A percentile compares a stretch with the other conserved stretches of the same genome.
Evolutionary conservation across 192 early-diverging fungal genomes (phyloP).

Genomic region (Kappamyces sp.): DNA sequence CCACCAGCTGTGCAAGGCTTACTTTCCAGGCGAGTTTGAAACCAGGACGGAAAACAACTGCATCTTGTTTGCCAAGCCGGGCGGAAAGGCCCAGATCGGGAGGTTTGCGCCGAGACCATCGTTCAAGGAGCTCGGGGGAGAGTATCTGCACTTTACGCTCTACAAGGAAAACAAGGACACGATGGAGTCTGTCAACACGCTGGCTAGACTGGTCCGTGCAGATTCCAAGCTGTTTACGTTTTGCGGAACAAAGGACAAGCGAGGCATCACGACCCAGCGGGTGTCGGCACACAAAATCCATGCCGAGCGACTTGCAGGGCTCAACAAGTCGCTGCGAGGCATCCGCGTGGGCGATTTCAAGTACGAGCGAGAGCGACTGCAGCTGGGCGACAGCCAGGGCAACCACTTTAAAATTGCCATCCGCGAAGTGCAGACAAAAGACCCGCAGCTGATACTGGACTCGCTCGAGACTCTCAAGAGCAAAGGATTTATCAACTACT

Average conservation of each 20-base stretch:
- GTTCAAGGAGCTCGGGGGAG: conserved; percentile 60
- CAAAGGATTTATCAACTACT: conserved; percentile 95
- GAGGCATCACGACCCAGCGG: conserved; percentile 82
- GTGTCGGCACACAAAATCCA: conserved; percentile 63
- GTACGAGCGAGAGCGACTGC: conserved; percentile 57
- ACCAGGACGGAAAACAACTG: conserved; percentile 40
- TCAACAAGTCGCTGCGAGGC: conserved; percentile 46
- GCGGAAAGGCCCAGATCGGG: conserved; percentile 8
- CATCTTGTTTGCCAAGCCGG: conserved; percentile 26
- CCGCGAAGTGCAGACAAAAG: conserved; percentile 35
- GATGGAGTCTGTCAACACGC: conserved; percentile 69
- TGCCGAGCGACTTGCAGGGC: conserved; percentile 46
- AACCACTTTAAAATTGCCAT: conserved; percentile 88
- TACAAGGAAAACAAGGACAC: conserved; percentile 94
- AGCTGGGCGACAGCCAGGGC: conserved; percentile 79
- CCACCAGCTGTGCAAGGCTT: conserved; percentile 45
- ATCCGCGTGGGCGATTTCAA: conserved; percentile 72
- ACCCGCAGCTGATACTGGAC: conserved; percentile 24
- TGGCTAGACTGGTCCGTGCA: conserved; percentile 37
- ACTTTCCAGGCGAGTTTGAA: conserved; percentile 44
- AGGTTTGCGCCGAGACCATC: conserved; percentile 14
- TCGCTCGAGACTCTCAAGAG: conserved; percentile 62
- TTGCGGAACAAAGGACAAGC: conserved; percentile 93
- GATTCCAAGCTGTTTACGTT: conserved; percentile 58
- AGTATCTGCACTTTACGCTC: conserved; percentile 78